Evolutionary conservation across 2,329 filamentous ascomycete genomes (phyloP), one percentile per base, ranked within the genome.

Genomic region (Talaromyces amestolkiae): DNA sequence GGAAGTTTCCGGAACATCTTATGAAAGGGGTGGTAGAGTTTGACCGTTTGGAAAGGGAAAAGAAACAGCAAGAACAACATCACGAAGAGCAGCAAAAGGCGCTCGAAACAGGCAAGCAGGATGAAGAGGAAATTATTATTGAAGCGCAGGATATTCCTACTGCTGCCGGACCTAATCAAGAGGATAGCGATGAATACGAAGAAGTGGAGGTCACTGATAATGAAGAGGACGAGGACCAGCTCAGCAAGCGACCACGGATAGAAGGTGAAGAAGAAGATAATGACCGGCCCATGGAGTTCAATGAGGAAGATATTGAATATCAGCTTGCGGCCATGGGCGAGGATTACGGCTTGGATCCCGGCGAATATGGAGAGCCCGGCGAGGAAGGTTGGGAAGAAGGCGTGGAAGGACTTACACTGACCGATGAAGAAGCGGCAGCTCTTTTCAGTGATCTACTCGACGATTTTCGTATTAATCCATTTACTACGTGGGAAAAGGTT

Each of bases 251-350:
- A 33, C 56, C 37, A 31, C 37, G 56, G 13, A 45, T 59, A 39
- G 22, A 45, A 19, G 39, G 37, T 74, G 65, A 64, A 2, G 8
- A 86, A 82, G 78, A 83, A 67, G 66, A 66, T 69, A 71, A 79
- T 13, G 79, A 84, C 13, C 78, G 80, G 54, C 80, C 83, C 1
- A 79, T 95, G 8, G 94, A 97, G 72, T 96, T 97, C 72, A 91
- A 91, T 64, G 95, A 98, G 76, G 94, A 93, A 62, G 95, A 99
- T 73, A 96, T 99, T 71, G 93, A 92, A 41, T 93, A 89, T 74
- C 95, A 99, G 74, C 83, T 99, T 13, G 91, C 91, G 62, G 89
- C 91, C 31, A 96, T 97, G 91, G 92, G 91, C 63, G 86, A 91
- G 70, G 89, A 92, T n/a, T 93, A 93, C 70, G 91, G 88, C 0